Evolutionary conservation across 306 rosid genomes (phyloP).

Genomic region (Glycine soja): DNA sequence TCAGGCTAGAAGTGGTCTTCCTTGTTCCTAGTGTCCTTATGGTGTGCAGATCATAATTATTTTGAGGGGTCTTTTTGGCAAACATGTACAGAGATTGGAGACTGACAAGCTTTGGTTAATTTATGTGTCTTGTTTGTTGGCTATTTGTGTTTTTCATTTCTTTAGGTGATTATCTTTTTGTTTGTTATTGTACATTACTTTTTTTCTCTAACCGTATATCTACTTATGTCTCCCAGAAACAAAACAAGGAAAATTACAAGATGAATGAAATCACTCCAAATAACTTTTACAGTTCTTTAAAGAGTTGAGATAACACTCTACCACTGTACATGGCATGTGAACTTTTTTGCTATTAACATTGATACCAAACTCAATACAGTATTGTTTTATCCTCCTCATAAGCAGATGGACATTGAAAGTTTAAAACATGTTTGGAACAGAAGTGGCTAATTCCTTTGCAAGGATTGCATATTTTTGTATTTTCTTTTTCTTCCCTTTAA

Average conservation of each 20-base stretch:
- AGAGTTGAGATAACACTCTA: background rate
- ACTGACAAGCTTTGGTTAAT: background rate
- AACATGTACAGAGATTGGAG: background rate
- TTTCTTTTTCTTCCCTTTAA: constrained; percentile 27
- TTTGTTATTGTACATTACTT: constrained; percentile 11
- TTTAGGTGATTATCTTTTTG: constrained; percentile 4
- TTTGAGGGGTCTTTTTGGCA: background rate
- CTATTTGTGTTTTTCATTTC: background rate
- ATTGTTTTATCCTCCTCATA: background rate
- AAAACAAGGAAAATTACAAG: constrained; percentile 28
- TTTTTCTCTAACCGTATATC: background rate
- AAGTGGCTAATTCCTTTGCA: constrained; percentile 36
- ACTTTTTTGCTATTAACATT: constrained; percentile 34
- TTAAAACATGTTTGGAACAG: constrained; percentile 17
- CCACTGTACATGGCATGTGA: background rate
- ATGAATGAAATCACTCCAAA: constrained; percentile 20
- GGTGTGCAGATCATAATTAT: constrained; percentile 10
- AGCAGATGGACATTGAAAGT: background rate
- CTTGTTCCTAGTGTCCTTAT: background rate
- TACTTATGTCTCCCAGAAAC: constrained; percentile 14
- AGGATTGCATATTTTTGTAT: constrained; percentile 10
- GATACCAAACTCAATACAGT: background rate
- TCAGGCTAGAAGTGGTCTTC: background rate
- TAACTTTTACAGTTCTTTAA: background rate
- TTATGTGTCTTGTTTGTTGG: background rate